phyloP scores from a whole-genome alignment of 2,329 filamentous ascomycete species.

The Remersonia thermophila region DNA sequence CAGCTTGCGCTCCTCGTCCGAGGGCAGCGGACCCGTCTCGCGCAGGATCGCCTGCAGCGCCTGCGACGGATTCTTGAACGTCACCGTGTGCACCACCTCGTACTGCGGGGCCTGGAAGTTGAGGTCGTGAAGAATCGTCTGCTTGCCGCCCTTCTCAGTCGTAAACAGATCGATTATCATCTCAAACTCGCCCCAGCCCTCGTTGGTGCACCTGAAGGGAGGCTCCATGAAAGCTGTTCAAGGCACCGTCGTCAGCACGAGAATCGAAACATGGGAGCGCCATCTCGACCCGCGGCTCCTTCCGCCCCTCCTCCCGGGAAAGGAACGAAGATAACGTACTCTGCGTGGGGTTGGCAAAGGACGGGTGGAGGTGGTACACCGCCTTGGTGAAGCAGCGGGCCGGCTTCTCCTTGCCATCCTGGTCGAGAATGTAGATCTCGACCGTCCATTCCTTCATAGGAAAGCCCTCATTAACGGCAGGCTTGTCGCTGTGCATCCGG shows the following conservation, averaged over 20 bases:
- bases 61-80: slow-evolving; percentile 87
- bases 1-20: slow-evolving; percentile 53
- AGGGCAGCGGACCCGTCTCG: slow-evolving; percentile 76
- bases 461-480: slow-evolving; percentile 72
- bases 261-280: not conserved
- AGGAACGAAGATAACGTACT: slow-evolving; percentile 42
- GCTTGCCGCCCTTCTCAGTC: slow-evolving; percentile 74
- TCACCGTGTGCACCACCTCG: slow-evolving; percentile 67
- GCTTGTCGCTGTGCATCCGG: slow-evolving; percentile 51
- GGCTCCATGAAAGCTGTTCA: slow-evolving; percentile 61
- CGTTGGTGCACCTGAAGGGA: slow-evolving; percentile 81
- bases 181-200: slow-evolving; percentile 98
- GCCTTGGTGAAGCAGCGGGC: slow-evolving; percentile 86
- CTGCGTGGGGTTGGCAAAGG: slow-evolving; percentile 77
- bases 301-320: not conserved
- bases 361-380: slow-evolving; percentile 85
- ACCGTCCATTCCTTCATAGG: slow-evolving; percentile 91
- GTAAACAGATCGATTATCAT: slow-evolving; percentile 76
- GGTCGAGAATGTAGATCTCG: slow-evolving; percentile 71
- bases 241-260: no score
- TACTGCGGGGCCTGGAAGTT: slow-evolving; percentile 79
- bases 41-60: slow-evolving; percentile 67
- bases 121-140: slow-evolving; percentile 71
- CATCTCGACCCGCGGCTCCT: no score
- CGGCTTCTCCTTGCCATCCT: slow-evolving; percentile 70